Evolutionary conservation across 768 basidiomycete genomes (phyloP).

Genomic region (Lentinula sp.): DNA sequence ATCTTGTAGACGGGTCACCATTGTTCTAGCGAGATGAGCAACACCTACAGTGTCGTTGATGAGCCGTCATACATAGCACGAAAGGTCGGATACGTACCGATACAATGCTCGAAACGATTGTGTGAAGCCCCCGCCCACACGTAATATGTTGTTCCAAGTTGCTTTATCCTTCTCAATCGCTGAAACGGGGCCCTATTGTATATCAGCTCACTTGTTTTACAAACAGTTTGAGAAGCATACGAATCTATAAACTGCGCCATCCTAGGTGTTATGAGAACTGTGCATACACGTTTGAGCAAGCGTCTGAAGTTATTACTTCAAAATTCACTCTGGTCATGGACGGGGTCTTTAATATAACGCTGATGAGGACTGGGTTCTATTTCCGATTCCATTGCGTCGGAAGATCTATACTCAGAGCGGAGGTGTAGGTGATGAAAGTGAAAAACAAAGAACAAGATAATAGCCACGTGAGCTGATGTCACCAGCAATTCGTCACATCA

Average conservation of each 20-base stretch:
- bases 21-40: conserved; percentile 61
- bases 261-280: conserved; percentile 31
- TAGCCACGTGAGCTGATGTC: not conserved
- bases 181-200: conserved; percentile 40
- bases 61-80: not conserved
- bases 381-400: not conserved
- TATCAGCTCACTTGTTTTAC: conserved; percentile 12
- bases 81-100: conserved; percentile 42
- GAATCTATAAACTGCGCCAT: conserved; percentile 57
- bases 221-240: conserved; percentile 29
- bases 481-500: not conserved
- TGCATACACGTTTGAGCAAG: conserved; percentile 10
- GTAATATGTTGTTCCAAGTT: conserved; percentile 70
- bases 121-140: conserved; percentile 79
- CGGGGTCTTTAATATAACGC: conserved; percentile 27
- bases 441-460: not conserved
- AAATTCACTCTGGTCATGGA: conserved; percentile 35
- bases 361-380: not conserved
- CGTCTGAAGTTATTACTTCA: not conserved
- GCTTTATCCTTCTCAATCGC: conserved; percentile 69
- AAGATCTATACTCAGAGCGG: too few species aligned
- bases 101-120: conserved; percentile 77
- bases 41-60: conserved; percentile 46
- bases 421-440: not conserved
- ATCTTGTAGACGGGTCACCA: conserved; percentile 50